Conservation (phyloP, 331 rosid genomes). For the Quercus tomentella region DNA sequence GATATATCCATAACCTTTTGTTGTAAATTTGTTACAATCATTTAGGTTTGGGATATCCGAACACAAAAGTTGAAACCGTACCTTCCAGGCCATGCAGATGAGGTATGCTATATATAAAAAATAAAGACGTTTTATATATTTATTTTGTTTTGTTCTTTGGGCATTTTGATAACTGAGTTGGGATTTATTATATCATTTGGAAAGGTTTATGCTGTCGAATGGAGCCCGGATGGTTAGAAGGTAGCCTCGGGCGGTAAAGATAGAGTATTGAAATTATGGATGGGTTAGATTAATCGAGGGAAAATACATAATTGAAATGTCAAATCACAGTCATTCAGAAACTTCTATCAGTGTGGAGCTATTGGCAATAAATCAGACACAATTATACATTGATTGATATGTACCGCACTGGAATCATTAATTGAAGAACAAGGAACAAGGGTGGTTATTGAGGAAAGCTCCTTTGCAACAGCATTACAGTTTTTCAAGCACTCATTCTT, state of each 20-base stretch:
- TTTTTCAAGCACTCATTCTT: not conserved
- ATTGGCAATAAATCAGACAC: not conserved
- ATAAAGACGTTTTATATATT: too few relatives aligned
- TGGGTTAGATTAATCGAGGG: conserved; percentile 46
- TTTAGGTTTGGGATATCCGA: conserved; percentile 90
- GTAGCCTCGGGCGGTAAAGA: too few relatives aligned
- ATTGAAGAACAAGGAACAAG: not conserved
- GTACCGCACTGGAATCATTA: not conserved
- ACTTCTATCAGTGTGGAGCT: not conserved
- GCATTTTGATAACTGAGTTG: conserved; percentile 1
- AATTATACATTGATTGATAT: not conserved
- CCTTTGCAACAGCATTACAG: not conserved
- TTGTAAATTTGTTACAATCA: not conserved
- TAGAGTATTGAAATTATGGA: conserved; percentile 82
- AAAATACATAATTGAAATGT: not conserved
- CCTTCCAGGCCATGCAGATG: conserved; percentile 96
- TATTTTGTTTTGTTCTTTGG: not conserved
- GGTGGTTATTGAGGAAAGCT: not conserved
- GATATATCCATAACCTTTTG: conserved; percentile 1
- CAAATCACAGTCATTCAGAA: not conserved
- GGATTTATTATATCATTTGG: not conserved
- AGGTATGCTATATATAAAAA: conserved; percentile 45
- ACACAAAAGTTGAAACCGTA: conserved; percentile 76
- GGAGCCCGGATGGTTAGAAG: too few relatives aligned
- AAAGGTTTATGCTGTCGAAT: too few relatives aligned